Conservation (phyloP, 352 stramenopile genomes). For the Nothophytophthora sp. region DNA sequence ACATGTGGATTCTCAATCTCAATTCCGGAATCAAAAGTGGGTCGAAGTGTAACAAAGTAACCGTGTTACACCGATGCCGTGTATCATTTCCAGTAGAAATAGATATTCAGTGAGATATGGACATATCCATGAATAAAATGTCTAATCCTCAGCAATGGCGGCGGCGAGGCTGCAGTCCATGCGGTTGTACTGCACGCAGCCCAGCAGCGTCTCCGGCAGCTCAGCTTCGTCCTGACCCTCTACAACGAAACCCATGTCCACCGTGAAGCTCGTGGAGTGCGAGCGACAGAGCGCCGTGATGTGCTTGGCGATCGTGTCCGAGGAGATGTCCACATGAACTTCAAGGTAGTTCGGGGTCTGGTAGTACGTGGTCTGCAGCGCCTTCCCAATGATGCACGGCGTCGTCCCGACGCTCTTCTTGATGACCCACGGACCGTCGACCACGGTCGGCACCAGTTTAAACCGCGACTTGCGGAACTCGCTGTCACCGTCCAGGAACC, state of each 20-base stretch:
- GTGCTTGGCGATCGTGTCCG: constrained; percentile 72
- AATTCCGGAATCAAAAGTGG: too few relatives aligned
- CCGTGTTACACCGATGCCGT: too few relatives aligned
- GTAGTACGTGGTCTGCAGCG: constrained; percentile 65
- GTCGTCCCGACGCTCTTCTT: constrained; percentile 79
- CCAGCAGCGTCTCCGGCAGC: constrained; percentile 71
- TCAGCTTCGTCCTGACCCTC: constrained; percentile 65
- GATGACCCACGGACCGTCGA: constrained; percentile 80
- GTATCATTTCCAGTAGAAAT: too few relatives aligned
- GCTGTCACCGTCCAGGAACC: constrained; percentile 63
- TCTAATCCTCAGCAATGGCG: constrained; percentile 34
- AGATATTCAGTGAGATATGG: too few relatives aligned
- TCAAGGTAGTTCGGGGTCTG: constrained; percentile 68
- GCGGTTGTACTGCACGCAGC: constrained; percentile 75
- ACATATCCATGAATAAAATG: too few relatives aligned
- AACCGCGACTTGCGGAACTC: constrained; percentile 70
- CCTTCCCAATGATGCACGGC: constrained; percentile 76
- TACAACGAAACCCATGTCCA: constrained; percentile 82
- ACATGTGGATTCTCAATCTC: too few relatives aligned
- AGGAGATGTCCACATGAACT: constrained; percentile 76
- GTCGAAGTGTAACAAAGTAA: too few relatives aligned
- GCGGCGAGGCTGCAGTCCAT: constrained; percentile 56
- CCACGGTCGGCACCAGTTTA: constrained; percentile 79
- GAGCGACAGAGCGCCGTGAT: constrained; percentile 73
- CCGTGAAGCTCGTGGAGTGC: constrained; percentile 60